A percentile compares a stretch with the other conserved stretches of the same genome.
Evolutionary conservation across 495 filamentous ascomycete species (phyloP).

Genomic region (Neurospora terricola): DNA sequence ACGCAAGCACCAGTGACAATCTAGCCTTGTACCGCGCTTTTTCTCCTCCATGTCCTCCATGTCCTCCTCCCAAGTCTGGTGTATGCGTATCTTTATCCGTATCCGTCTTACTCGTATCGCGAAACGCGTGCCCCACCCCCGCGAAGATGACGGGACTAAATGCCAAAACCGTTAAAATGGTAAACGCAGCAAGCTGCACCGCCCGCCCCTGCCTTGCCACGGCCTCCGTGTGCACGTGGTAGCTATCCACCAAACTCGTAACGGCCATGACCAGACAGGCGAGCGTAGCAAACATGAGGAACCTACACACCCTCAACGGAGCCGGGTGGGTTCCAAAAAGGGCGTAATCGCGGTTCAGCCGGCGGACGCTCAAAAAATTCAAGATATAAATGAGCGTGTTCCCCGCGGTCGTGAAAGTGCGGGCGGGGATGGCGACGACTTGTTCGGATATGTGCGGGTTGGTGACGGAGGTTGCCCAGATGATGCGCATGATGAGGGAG

Average conservation of each 20-base stretch:
- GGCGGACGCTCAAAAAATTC: conserved; percentile 47
- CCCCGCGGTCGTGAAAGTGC: conserved; percentile 61
- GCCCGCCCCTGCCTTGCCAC: no score
- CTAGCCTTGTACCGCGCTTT: neutral
- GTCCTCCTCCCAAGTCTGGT: no score
- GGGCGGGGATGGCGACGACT: conserved; percentile 44
- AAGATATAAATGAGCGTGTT: conserved; percentile 60
- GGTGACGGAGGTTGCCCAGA: conserved; percentile 35
- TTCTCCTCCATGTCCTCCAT: neutral
- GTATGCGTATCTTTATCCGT: no score
- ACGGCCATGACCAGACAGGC: conserved; percentile 57
- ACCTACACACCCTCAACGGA: conserved; percentile 37
- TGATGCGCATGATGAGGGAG: conserved; percentile 52
- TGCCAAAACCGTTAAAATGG: conserved; percentile 52
- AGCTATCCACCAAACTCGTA: conserved; percentile 45
- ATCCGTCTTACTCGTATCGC: neutral
- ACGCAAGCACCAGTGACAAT: neutral
- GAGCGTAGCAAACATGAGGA: conserved; percentile 48
- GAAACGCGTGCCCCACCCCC: neutral
- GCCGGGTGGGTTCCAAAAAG: conserved; percentile 53
- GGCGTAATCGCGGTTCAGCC: conserved; percentile 61
- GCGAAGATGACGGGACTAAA: conserved; percentile 49
- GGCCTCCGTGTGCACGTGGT: conserved; percentile 46
- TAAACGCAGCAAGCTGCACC: conserved; percentile 54
- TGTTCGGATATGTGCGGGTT: neutral